Conservation (phyloP, 1,139 yeast genomes). For the Yamadazyma songkhlaensis region DNA sequence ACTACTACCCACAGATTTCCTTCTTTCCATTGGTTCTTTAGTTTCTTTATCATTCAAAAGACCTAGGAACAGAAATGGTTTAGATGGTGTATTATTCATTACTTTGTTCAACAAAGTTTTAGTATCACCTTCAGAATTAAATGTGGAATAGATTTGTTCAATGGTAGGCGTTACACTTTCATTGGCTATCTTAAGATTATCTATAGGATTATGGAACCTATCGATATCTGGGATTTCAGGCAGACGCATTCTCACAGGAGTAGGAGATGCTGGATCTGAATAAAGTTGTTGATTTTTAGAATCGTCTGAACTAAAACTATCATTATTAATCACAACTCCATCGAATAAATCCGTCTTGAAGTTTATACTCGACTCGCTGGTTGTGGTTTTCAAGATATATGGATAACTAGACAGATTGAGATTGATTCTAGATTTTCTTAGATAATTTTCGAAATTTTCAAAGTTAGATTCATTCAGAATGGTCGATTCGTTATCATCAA, state of each 20-base stretch:
- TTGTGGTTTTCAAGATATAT: slow-evolving; percentile 22
- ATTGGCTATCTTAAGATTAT: slow-evolving; percentile 23
- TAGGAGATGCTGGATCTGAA: neutral
- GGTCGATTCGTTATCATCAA: slow-evolving; percentile 14
- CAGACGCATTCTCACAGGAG: neutral
- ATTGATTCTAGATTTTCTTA: slow-evolving; percentile 35
- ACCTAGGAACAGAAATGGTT: slow-evolving; percentile 12
- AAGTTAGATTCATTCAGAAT: slow-evolving; percentile 10
- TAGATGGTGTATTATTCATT: slow-evolving; percentile 12
- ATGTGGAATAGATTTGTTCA: slow-evolving; percentile 23
- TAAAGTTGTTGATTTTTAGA: neutral
- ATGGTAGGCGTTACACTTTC: slow-evolving; percentile 26
- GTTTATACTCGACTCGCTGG: slow-evolving; percentile 15
- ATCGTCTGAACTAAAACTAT: neutral
- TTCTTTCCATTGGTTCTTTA: neutral
- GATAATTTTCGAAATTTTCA: slow-evolving; percentile 32
- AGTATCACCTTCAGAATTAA: slow-evolving; percentile 6
- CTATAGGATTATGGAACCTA: slow-evolving; percentile 41
- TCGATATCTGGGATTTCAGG: neutral
- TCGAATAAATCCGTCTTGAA: slow-evolving; percentile 5
- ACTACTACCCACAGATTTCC: slow-evolving; percentile 8
- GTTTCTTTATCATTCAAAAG: slow-evolving; percentile 6
- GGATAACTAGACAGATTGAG: slow-evolving; percentile 31
- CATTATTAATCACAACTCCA: slow-evolving; percentile 4
- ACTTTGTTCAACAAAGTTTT: slow-evolving; percentile 19